Base-by-base conservation (phyloP, 2,329 filamentous ascomycete genomes). In the Zymoseptoria passerinii region DNA sequence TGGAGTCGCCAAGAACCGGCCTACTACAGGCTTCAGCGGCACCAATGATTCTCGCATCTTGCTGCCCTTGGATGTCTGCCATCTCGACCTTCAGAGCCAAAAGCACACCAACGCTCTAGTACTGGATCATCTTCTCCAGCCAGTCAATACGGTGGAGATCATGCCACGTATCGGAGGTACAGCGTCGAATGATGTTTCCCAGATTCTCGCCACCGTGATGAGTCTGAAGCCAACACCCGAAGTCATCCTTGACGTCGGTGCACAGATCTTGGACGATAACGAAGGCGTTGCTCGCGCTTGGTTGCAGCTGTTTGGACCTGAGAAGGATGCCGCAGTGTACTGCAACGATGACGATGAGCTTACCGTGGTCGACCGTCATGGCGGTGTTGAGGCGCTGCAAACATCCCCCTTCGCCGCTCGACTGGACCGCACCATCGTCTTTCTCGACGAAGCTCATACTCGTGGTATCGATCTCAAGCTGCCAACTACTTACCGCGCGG, bases 191-290 rank as follows among this genome's bases (percentile, higher is more conserved):
- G 66, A 68, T 48, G 67, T 63, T 0, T 56, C 62, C 20, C 50
- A 50, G 13, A 66, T 88, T 0, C 65, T 90, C 0, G 35, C 70
- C 0, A 68, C 76, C 3, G 73, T 87, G 0, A 67, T 73, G 0
- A 52, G 51, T 0, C 69, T 81, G 50, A 50, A 74, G 0, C 72
- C 74, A 0, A 67, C 72, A 0, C 74, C 81, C 0, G 77, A 79
- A 0, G 85, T 90, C 0, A 79, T 91, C 1, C 75, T 91, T 0
- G 87, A 91, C 62, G 86, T 88, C 0, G 87, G 88, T 0, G 87
- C 88, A 0, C 82, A 86, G 53, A 81, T 91, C 4, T 68, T 91
- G 0, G 86, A 90, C 28, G 76, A 73, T 16, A 89, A 89, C 61
- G 2, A 71, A 0, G 71, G 78, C 2, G 75, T 89, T 2, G 81